Percentiles rank a stretch among this genome's conserved stretches.
Conservation (phyloP, 2,329 filamentous ascomycete species). For the Curvularia verruculosa region DNA sequence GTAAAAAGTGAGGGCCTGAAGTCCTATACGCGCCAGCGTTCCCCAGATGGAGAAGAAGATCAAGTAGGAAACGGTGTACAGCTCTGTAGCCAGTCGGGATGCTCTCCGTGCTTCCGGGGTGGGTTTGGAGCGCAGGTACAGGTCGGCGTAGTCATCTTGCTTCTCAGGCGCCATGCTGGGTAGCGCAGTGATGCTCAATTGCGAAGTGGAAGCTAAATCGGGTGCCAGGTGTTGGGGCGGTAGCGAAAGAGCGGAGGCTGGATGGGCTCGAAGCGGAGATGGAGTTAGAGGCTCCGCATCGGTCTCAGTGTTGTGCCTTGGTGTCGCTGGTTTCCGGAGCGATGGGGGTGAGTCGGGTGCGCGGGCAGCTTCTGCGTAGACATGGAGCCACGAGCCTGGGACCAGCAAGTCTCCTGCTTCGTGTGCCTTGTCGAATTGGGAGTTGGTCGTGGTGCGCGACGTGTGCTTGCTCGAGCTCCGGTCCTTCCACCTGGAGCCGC, state of each 20-base stretch:
- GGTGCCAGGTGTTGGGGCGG: slow-evolving; percentile 6
- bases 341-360: slow-evolving; percentile 10
- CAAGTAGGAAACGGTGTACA: slow-evolving; percentile 77
- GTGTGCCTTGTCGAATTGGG: not conserved
- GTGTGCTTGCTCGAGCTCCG: slow-evolving; percentile 2
- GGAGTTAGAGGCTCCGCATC: slow-evolving; percentile 11
- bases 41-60: slow-evolving; percentile 85
- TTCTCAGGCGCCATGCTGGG: slow-evolving; percentile 27
- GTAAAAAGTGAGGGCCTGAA: slow-evolving; percentile 80
- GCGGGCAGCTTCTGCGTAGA: slow-evolving; percentile 14
- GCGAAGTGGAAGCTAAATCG: slow-evolving; percentile 19
- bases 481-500: slow-evolving; percentile 7
- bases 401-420: slow-evolving; percentile 11
- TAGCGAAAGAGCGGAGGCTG: slow-evolving; percentile 18
- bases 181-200: slow-evolving; percentile 38
- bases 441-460: slow-evolving; percentile 11
- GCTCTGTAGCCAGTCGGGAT: slow-evolving; percentile 45
- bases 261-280: slow-evolving; percentile 14
- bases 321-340: slow-evolving; percentile 6
- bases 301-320: slow-evolving; percentile 6
- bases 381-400: slow-evolving; percentile 16
- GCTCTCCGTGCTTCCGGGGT: slow-evolving; percentile 21
- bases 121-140: slow-evolving; percentile 18
- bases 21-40: slow-evolving; percentile 79
- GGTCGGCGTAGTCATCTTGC: slow-evolving; percentile 14